phyloP scores from a whole-genome alignment of 805 yeast genomes.

The Lipomyces spencermartinsiae region DNA sequence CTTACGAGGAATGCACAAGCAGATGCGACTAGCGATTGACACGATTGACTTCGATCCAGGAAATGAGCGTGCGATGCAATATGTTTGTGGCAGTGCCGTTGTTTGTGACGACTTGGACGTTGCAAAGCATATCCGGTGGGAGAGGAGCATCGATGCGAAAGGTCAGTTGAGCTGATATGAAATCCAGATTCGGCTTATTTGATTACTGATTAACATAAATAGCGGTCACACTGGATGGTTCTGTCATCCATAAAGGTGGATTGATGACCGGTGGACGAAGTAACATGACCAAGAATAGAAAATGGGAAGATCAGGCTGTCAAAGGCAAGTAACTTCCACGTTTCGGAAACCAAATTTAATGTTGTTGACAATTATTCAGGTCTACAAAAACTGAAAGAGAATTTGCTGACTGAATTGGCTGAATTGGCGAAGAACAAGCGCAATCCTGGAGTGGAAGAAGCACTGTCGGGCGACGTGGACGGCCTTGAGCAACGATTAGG shows the following conservation, averaged over 20 bases:
- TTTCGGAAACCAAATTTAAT: not conserved
- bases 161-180: conserved; percentile 22
- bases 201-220: not conserved
- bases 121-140: conserved; percentile 80
- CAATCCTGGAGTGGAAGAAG: conserved; percentile 62
- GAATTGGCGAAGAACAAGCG: conserved; percentile 56
- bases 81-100: conserved; percentile 78
- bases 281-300: conserved; percentile 53
- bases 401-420: conserved; percentile 57
- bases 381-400: conserved; percentile 59
- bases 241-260: conserved; percentile 82
- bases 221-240: conserved; percentile 81
- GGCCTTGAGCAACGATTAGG: conserved; percentile 50
- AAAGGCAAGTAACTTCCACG: conserved; percentile 17
- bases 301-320: conserved; percentile 67
- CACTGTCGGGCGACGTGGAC: conserved; percentile 62
- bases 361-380: conserved; percentile 48
- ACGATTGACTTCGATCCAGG: conserved; percentile 70
- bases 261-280: conserved; percentile 90
- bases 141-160: conserved; percentile 61
- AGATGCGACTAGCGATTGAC: conserved; percentile 74
- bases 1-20: conserved; percentile 51
- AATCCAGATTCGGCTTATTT: not conserved
- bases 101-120: conserved; percentile 72
- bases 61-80: conserved; percentile 77